Conservation (phyloP, 2,329 filamentous ascomycete species). For the Arthrobotrys megalospora region DNA sequence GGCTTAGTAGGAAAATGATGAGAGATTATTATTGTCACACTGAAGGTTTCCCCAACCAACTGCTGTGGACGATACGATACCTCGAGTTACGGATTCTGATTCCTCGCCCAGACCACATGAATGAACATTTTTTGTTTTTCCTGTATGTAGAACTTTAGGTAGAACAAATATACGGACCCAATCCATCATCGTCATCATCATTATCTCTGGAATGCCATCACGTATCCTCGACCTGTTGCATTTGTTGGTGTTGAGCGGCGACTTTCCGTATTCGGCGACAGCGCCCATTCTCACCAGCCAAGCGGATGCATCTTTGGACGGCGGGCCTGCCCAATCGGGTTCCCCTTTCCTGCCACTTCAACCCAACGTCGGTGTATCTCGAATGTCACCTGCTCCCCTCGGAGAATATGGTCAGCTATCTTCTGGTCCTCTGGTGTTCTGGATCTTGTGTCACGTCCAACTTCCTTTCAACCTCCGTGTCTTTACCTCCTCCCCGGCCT, state of each 20-base stretch:
- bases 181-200: neutral
- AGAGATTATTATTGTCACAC: conserved; percentile 25
- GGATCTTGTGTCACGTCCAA: conserved; percentile 30
- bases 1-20: conserved; percentile 34
- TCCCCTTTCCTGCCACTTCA: conserved; percentile 45
- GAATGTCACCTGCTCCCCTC: conserved; percentile 13
- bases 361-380: conserved; percentile 26
- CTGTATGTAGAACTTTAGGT: neutral
- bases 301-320: conserved; percentile 21
- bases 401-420: conserved; percentile 33
- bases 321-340: conserved; percentile 37
- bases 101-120: neutral
- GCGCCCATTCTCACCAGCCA: conserved; percentile 25
- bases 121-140: neutral
- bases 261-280: conserved; percentile 38
- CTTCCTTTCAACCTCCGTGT: conserved; percentile 1
- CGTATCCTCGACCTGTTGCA: conserved; percentile 5
- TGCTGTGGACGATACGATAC: neutral
- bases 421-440: conserved; percentile 20
- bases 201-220: neutral
- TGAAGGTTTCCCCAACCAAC: conserved; percentile 3
- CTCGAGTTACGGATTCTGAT: conserved; percentile 32
- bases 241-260: conserved; percentile 27
- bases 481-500: conserved; percentile 1
- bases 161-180: neutral